These are phyloP conservation scores for Peronospora destructor DNA, from an alignment of 352 stramenopile species.

Conservation along the genomic window DNA sequence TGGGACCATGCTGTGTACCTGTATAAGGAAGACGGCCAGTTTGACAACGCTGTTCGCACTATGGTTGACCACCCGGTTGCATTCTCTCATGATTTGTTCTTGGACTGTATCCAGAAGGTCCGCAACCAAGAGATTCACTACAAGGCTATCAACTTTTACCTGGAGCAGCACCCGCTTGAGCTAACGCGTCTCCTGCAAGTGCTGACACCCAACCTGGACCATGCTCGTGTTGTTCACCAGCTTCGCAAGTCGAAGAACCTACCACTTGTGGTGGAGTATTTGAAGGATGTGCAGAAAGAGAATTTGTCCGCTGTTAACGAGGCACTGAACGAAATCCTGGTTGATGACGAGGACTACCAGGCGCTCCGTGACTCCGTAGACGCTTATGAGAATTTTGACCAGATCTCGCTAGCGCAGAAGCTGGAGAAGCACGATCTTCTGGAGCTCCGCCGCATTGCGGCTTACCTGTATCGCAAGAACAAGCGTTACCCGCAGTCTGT, in stretches of 20 bases:
- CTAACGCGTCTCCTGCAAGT: constrained; percentile 97
- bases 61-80: constrained; percentile 98
- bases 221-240: constrained; percentile 97
- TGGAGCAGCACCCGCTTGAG: constrained; percentile 95
- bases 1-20: constrained; percentile 98
- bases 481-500: constrained; percentile 97
- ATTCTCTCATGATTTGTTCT: constrained; percentile 98
- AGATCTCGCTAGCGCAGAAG: constrained; percentile 97
- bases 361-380: constrained; percentile 96
- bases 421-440: constrained; percentile 98
- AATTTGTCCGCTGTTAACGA: constrained; percentile 99
- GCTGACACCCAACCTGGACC: constrained; percentile 97
- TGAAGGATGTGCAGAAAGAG: constrained; percentile 98
- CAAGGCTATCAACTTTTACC: constrained; percentile 98
- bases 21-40: constrained; percentile 99
- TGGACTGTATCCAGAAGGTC: constrained; percentile 98
- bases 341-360: constrained; percentile 98
- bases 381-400: constrained; percentile 99
- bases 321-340: constrained; percentile 94
- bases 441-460: constrained; percentile 98
- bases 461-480: constrained; percentile 99
- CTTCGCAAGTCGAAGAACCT: constrained; percentile 96
- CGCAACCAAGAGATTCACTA: constrained; percentile 99
- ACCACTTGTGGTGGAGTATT: constrained; percentile 94
- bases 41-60: constrained; percentile 97